Conservation (phyloP, 2,329 filamentous ascomycete species). For the Aspergillus neoniger region DNA sequence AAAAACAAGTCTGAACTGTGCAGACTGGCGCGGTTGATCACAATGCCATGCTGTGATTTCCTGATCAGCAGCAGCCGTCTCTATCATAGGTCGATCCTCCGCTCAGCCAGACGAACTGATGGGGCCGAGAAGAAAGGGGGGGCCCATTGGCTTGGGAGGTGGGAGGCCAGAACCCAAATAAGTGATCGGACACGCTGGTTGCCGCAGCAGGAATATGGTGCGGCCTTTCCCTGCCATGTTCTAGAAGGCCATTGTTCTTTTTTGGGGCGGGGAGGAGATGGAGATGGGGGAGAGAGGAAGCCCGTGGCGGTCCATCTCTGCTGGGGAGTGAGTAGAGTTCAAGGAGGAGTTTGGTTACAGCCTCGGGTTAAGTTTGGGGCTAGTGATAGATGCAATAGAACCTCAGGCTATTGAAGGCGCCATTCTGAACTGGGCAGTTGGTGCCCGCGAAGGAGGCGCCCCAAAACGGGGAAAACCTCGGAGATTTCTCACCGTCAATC, state of each 20-base stretch:
- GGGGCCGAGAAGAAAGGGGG: constrained; percentile 7
- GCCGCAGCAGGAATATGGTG: constrained; percentile 7
- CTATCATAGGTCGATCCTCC: constrained; percentile 19
- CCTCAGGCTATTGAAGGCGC: constrained; percentile 21
- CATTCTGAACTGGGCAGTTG: constrained; percentile 16
- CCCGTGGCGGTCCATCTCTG: neutral
- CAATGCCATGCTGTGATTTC: neutral
- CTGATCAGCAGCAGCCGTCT: neutral
- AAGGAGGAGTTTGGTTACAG: neutral
- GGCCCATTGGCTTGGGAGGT: neutral
- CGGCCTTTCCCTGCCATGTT: constrained; percentile 4
- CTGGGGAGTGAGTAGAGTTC: neutral
- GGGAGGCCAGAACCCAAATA: neutral
- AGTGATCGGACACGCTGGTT: constrained; percentile 2
- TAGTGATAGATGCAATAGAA: constrained; percentile 19
- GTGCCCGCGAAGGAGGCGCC: neutral
- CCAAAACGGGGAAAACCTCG: constrained; percentile 19
- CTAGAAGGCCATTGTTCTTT: constrained; percentile 10
- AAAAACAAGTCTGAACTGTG: neutral
- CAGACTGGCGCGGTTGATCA: neutral
- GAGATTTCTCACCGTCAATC: constrained; percentile 15
- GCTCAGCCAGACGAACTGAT: constrained; percentile 10
- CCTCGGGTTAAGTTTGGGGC: constrained; percentile 1
- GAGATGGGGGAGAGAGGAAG: neutral
- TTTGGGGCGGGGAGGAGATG: neutral